These are phyloP conservation scores for Gossypium thurberi DNA, from an alignment of 345 rosid species.

Conservation along the genomic window DNA sequence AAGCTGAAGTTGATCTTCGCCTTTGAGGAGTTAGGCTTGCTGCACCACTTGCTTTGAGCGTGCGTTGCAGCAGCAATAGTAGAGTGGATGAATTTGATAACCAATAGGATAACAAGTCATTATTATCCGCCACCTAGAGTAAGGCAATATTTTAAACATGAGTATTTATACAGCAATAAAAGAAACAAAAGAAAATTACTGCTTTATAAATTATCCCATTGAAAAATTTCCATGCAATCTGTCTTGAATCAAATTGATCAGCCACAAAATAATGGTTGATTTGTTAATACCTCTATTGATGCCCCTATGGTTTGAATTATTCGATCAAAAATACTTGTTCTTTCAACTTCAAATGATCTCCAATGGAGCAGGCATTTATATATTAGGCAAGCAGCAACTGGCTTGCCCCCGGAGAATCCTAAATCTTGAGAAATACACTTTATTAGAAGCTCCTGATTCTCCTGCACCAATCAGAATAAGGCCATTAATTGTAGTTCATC, in stretches of 20 bases:
- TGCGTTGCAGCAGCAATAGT: conserved; percentile 74
- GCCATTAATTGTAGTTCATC: neutral
- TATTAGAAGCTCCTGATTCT: conserved; percentile 77
- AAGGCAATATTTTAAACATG: conserved; percentile 17
- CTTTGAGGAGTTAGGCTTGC: conserved; percentile 65
- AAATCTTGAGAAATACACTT: conserved; percentile 79
- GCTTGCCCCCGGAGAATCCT: conserved; percentile 81
- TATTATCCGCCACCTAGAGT: conserved; percentile 67
- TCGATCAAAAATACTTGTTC: conserved; percentile 80
- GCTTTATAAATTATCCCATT: neutral
- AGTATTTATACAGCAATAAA: conserved; percentile 6
- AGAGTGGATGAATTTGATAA: conserved; percentile 82
- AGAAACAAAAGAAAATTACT: conserved; percentile 4
- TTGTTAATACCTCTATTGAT: conserved; percentile 60
- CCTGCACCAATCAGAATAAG: conserved; percentile 41
- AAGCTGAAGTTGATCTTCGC: conserved; percentile 58
- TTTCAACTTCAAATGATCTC: conserved; percentile 93
- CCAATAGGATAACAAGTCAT: conserved; percentile 80
- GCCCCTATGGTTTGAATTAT: conserved; percentile 78
- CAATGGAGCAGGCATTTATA: conserved; percentile 86
- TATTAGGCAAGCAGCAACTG: conserved; percentile 88
- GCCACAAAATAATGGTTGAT: neutral
- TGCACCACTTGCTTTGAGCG: conserved; percentile 77
- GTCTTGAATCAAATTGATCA: neutral
- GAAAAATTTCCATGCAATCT: neutral